Base-by-base conservation (phyloP, 148 eudicot genomes). In the Amaranthus cruentus region DNA sequence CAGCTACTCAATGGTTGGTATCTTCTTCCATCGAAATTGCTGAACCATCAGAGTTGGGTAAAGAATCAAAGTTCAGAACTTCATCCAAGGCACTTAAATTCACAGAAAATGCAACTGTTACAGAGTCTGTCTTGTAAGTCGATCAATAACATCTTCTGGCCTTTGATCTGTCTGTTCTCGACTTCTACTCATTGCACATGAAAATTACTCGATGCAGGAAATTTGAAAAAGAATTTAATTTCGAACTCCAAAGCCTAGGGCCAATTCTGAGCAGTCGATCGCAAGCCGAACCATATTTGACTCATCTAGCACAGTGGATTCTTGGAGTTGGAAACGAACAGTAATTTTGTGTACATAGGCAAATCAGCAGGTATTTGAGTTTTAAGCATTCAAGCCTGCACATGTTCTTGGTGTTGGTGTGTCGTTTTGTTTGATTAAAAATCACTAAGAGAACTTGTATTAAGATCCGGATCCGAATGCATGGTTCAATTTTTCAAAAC, bases 261-360 rank as follows among this genome's bases (percentile, higher is more conserved):
- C 96, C 93, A 43, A 90, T 93, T 15, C 70, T 93, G 77, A 90
- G 96, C 81, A 90, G 78, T 74, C 80, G 87, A 76, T 87, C 98
- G 9, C 93, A 86, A 77, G 90, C 93, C 66, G 98, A 93, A 74
- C 98, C 98, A 47, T 87, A 88, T 77, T 62, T 92, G 75, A 90
- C 98, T 68, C 98, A 93, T 84, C 89, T 93, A 62, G 98, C 93
- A 6, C 96, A 93, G 73, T 90, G 88, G 96, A 89, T 90, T 79
- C 90, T 93, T 76, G 96, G 96, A 13, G 87, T 83, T 55, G 93
- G 93, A 71, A 82, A 75, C 74, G 90, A 88, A 59, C 55, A 76
- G 53, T 80, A 55, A 57, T 21, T 56, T 46, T 9, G 11, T 43
- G 43, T 67, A 42, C 1, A 51, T 47, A 49, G 6, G 10, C 10